A percentile compares a stretch with the other conserved stretches of the same genome.
Conservation (phyloP, 495 filamentous ascomycete genomes). For the Emericellopsis terricola region DNA sequence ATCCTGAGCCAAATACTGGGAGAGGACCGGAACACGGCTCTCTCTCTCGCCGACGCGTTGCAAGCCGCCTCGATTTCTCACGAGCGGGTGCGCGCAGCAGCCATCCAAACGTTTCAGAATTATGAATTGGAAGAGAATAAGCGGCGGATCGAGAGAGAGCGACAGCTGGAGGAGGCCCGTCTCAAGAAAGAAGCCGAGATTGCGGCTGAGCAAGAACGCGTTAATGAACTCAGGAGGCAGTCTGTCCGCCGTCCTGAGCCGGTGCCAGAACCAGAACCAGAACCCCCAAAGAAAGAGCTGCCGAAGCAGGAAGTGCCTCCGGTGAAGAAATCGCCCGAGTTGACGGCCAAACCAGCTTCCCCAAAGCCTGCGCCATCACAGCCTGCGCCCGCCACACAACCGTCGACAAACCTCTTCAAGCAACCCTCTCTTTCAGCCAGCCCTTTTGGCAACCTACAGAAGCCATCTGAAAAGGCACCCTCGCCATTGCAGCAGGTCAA, state of each 20-base stretch:
- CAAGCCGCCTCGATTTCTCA: constrained; percentile 43
- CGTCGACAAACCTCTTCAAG: too few species aligned
- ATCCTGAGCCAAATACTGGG: constrained; percentile 17
- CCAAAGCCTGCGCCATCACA: not conserved
- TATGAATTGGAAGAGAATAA: constrained; percentile 27
- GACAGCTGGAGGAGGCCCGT: constrained; percentile 31
- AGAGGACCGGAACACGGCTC: constrained; percentile 23
- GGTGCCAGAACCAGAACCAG: constrained; percentile 17
- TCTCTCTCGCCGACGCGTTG: constrained; percentile 40
- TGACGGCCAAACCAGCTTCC: too few species aligned
- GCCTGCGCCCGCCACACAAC: not conserved
- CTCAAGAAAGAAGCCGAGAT: constrained; percentile 24
- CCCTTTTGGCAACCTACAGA: too few species aligned
- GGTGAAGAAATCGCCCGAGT: not conserved
- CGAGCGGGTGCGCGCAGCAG: constrained; percentile 42
- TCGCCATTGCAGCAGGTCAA: too few species aligned
- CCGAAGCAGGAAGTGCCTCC: not conserved
- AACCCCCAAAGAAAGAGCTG: constrained; percentile 6
- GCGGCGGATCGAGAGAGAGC: constrained; percentile 26
- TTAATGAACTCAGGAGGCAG: constrained; percentile 22
- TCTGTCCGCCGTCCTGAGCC: constrained; percentile 23
- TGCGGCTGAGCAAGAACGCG: constrained; percentile 20
- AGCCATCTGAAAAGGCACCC: too few species aligned
- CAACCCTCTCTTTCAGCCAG: too few species aligned
- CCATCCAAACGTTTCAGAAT: constrained; percentile 27